Percentiles rank a stretch among this genome's conserved stretches.
These are phyloP conservation scores for Aspergillus viridinutans DNA, from an alignment of 2,329 filamentous ascomycete genomes.

Conservation along the genomic window DNA sequence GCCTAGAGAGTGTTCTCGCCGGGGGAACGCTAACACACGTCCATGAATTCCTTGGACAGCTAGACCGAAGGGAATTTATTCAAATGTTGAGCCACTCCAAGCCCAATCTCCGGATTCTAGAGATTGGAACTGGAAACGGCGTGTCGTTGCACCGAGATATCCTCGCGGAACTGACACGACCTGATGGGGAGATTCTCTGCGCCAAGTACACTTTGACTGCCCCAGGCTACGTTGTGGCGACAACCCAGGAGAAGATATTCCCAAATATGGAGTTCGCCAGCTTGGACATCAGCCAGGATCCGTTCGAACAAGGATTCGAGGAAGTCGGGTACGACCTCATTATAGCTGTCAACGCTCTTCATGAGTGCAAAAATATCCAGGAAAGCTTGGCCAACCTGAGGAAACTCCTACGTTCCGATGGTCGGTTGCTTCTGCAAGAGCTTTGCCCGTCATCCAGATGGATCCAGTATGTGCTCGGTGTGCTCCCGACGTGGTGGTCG, in stretches of 20 bases:
- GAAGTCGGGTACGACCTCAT: constrained; percentile 29
- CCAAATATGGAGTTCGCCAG: constrained; percentile 24
- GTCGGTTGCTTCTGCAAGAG: constrained; percentile 46
- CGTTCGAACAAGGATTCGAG: constrained; percentile 27
- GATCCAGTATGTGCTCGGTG: neutral
- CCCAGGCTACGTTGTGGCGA: constrained; percentile 22
- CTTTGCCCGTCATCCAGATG: constrained; percentile 11
- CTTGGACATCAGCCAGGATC: constrained; percentile 29
- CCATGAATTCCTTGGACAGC: constrained; percentile 7
- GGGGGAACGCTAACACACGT: constrained; percentile 11
- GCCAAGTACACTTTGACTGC: constrained; percentile 27
- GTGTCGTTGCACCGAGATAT: neutral
- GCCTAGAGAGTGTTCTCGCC: constrained; percentile 10
- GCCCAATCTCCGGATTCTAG: constrained; percentile 20
- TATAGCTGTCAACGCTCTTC: constrained; percentile 30
- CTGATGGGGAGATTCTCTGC: constrained; percentile 11
- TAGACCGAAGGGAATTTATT: constrained; percentile 7
- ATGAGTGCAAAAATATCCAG: constrained; percentile 18
- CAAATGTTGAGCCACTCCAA: constrained; percentile 18
- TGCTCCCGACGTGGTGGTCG: neutral
- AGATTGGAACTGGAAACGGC: constrained; percentile 24
- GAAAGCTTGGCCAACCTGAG: constrained; percentile 24
- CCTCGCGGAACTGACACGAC: neutral
- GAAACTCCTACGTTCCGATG: constrained; percentile 37
- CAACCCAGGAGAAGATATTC: constrained; percentile 14